These are phyloP conservation scores for Chrysanthemum lavandulifolium DNA, from an alignment of 129 eudicot genomes.

Conservation along the genomic window DNA sequence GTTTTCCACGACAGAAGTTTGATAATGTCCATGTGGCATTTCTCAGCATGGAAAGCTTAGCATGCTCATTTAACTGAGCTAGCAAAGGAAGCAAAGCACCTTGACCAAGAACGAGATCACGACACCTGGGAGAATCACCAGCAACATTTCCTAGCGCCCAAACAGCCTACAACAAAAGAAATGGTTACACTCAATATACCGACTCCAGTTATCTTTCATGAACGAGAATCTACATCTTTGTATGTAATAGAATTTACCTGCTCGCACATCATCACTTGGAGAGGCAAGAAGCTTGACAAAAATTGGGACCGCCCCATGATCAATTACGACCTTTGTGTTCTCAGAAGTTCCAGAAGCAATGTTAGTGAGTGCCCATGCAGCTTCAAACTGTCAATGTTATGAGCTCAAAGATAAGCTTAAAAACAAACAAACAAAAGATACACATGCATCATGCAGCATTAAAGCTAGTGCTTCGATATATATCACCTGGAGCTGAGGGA, in stretches of 20 bases:
- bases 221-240: background rate
- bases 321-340: slow-evolving; percentile 74
- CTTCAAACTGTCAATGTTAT: slow-evolving; percentile 63
- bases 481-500: slow-evolving; percentile 87
- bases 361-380: slow-evolving; percentile 95
- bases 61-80: slow-evolving; percentile 68
- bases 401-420: background rate
- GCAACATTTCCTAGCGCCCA: slow-evolving; percentile 97
- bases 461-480: background rate
- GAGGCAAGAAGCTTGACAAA: slow-evolving; percentile 83
- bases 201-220: too few species aligned
- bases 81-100: slow-evolving; percentile 82
- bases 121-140: slow-evolving; percentile 85
- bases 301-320: slow-evolving; percentile 82
- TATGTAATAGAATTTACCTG: slow-evolving; percentile 49
- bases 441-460: background rate
- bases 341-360: slow-evolving; percentile 94
- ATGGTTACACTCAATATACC: background rate
- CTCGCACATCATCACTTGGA: slow-evolving; percentile 82
- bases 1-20: slow-evolving; percentile 89
- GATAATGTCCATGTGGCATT: slow-evolving; percentile 95
- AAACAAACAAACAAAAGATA: background rate
- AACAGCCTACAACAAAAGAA: slow-evolving; percentile 54
- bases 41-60: slow-evolving; percentile 88
- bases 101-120: slow-evolving; percentile 79